A percentile compares a stretch with the other conserved stretches of the same genome.
These are phyloP conservation scores for Phaffia rhodozyma DNA, from an alignment of 1,284 basidiomycete genomes.

Conservation along the genomic window DNA sequence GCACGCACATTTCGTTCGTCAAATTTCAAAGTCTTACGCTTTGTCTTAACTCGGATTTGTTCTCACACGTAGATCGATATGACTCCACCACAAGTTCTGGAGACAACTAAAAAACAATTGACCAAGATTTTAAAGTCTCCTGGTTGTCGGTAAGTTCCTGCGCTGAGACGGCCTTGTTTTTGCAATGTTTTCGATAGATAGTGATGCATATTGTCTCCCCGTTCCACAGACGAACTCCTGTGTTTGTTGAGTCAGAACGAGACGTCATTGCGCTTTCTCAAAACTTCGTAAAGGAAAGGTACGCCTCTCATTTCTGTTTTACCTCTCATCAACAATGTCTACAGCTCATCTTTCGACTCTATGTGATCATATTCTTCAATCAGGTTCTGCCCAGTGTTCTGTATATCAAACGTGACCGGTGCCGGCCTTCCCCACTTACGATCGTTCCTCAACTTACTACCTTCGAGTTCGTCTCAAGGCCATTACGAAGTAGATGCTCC, in stretches of 20 bases:
- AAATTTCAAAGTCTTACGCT: not conserved
- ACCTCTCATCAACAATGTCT: not conserved
- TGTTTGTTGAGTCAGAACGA: slow-evolving; percentile 43
- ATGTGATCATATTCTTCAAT: not conserved
- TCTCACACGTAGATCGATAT: slow-evolving; percentile 64
- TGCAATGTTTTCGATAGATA: not conserved
- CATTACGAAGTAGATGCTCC: slow-evolving; percentile 75
- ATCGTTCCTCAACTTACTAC: slow-evolving; percentile 72
- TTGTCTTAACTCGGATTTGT: not conserved
- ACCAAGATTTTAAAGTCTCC: slow-evolving; percentile 86
- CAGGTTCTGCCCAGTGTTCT: slow-evolving; percentile 64
- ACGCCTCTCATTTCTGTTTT: slow-evolving; percentile 20
- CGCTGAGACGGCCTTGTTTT: not conserved
- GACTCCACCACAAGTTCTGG: slow-evolving; percentile 84
- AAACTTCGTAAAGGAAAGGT: slow-evolving; percentile 58
- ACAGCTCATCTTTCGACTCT: not conserved
- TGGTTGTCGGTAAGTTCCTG: slow-evolving; percentile 59
- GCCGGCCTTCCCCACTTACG: slow-evolving; percentile 64
- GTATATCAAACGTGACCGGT: slow-evolving; percentile 89
- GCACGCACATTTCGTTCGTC: not conserved
- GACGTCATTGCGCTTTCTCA: slow-evolving; percentile 64
- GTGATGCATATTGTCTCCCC: too few relatives aligned
- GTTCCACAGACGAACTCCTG: slow-evolving; percentile 28
- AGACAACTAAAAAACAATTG: slow-evolving; percentile 83
- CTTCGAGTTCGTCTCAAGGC: slow-evolving; percentile 54